Conservation (phyloP, 129 eudicot genomes). For the Ambrosia trifida region DNA sequence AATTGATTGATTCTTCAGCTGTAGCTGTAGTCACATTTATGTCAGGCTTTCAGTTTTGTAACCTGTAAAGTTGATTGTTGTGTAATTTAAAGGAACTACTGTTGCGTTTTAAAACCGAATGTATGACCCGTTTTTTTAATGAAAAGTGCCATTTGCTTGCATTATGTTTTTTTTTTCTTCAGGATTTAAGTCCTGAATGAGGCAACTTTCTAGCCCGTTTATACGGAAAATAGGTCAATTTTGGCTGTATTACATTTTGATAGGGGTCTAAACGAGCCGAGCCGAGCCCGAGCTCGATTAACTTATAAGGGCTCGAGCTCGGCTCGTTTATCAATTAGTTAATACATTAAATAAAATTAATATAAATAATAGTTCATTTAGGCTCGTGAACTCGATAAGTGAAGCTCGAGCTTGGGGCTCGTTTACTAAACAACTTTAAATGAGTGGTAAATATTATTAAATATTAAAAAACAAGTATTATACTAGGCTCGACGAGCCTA, state of each 20-base stretch:
- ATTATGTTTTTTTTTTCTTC: background rate
- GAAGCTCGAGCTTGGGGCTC: no score
- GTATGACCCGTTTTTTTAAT: conserved; percentile 21
- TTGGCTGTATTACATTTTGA: background rate
- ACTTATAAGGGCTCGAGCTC: no score
- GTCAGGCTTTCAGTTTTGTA: conserved; percentile 42
- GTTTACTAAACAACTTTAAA: no score
- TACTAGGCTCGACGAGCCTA: no score
- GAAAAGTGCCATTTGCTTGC: background rate
- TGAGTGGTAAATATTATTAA: no score
- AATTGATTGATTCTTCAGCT: conserved; percentile 53
- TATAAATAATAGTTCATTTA: no score
- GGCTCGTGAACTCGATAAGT: no score
- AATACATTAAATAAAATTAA: no score
- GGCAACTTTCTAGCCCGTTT: background rate
- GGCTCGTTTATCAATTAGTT: no score
- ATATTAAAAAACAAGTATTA: no score
- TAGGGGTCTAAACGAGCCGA: no score
- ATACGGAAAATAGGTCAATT: background rate
- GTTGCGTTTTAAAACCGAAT: background rate
- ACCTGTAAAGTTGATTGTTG: conserved; percentile 40
- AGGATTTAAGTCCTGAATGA: background rate
- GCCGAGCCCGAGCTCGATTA: no score
- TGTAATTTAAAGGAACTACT: conserved; percentile 37
- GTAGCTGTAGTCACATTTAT: conserved; percentile 30